Conservation (phyloP, 164 flowering plant species). For the Vitis labrusca region DNA sequence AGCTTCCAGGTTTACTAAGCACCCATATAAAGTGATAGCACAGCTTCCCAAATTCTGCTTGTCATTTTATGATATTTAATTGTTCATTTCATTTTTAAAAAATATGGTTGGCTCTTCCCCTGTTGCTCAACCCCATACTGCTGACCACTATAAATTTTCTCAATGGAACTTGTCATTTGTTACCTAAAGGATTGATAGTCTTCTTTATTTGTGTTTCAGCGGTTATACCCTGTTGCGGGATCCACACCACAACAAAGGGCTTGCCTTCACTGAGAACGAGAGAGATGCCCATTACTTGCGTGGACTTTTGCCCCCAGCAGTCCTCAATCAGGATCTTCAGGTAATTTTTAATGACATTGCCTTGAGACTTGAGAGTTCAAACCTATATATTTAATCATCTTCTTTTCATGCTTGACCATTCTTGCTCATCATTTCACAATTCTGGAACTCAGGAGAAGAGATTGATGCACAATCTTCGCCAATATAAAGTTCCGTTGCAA, state of each 20-base stretch:
- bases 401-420: background rate
- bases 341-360: slow-evolving; percentile 17
- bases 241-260: slow-evolving; percentile 65
- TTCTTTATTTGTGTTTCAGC: slow-evolving; percentile 24
- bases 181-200: background rate
- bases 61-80: no score
- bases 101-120: no score
- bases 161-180: background rate
- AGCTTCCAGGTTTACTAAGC: no score
- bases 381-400: background rate
- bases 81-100: no score
- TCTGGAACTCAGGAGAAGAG: slow-evolving; percentile 46
- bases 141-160: no score
- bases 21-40: no score
- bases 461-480: slow-evolving; percentile 47
- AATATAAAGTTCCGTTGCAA: slow-evolving; percentile 59
- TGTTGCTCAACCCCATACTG: no score
- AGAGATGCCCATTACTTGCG: slow-evolving; percentile 64
- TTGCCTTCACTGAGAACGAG: slow-evolving; percentile 56
- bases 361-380: background rate
- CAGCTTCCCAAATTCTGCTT: no score
- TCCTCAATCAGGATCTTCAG: slow-evolving; percentile 59
- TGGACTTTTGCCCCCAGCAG: slow-evolving; percentile 60
- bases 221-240: slow-evolving; percentile 55
- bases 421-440: slow-evolving; percentile 2